These are phyloP conservation scores for Kentomonas sorsogonicus DNA, from an alignment of 208 protist species.

Conservation along the genomic window DNA sequence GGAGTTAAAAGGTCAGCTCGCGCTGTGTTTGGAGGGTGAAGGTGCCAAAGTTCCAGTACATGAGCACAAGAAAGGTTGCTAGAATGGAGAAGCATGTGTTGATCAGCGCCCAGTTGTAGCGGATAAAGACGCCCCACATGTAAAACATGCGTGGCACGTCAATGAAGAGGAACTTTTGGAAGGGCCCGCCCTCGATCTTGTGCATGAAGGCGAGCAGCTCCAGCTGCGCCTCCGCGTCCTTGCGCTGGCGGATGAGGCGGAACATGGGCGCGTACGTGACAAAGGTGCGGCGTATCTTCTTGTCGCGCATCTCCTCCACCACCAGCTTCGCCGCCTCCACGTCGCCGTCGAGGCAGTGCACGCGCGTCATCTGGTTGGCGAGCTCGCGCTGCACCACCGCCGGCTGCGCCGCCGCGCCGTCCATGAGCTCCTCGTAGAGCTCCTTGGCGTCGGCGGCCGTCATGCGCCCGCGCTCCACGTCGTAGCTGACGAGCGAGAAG, in stretches of 20 bases:
- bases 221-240: constrained; percentile 64
- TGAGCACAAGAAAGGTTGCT: constrained; percentile 30
- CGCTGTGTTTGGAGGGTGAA: not conserved
- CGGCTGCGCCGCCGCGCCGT: constrained; percentile 81
- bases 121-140: constrained; percentile 81
- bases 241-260: constrained; percentile 54
- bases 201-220: constrained; percentile 72
- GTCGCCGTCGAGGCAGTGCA: constrained; percentile 72
- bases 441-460: constrained; percentile 61
- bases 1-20: constrained; percentile 5
- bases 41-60: constrained; percentile 17
- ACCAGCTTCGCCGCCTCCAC: constrained; percentile 73
- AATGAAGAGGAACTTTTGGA: constrained; percentile 82
- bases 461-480: constrained; percentile 85
- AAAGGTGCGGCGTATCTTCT: constrained; percentile 80
- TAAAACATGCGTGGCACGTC: constrained; percentile 82
- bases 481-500: constrained; percentile 81
- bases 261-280: constrained; percentile 89
- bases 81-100: constrained; percentile 54
- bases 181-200: constrained; percentile 59
- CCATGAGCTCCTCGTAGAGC: constrained; percentile 86
- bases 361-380: constrained; percentile 84
- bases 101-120: constrained; percentile 85
- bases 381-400: constrained; percentile 87
- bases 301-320: constrained; percentile 70